Base-by-base conservation (phyloP, 2,329 filamentous ascomycete genomes). In the Arthrobotrys megalospora region DNA sequence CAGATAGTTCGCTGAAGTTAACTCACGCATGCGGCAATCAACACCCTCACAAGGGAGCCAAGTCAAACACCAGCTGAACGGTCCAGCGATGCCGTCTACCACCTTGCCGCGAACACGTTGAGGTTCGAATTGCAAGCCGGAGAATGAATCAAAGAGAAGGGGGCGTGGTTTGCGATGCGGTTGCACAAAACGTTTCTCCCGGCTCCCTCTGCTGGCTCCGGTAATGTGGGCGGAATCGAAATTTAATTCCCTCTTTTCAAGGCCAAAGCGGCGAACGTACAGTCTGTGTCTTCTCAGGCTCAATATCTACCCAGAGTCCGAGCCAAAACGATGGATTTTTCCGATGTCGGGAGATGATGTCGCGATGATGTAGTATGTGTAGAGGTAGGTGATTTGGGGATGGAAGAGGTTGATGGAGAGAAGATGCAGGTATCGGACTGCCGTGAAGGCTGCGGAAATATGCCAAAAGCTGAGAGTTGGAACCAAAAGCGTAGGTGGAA, bases 61-160 rank as follows among this genome's bases (percentile, higher is more conserved):
- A n/a, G 45, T 53, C 63, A 64, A 48, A 67, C 34, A 50, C 47
- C 34, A 55, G 36, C 19, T 19, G 24, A 60, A 43, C 12, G 32
- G 24, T 36, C 34, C 43, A n/a, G 16, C 21, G 47, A 67, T n/a
- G 28, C 24, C 19, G 4, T 41, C 34, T 43, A 66, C 52, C 45
- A 24, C 58, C 41, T 43, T 47, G 65, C 72, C 34, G 36, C 72
- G 58, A 76, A 76, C 72, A 76, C 72, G 72, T 76, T 76, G 72
- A 63, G 72, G 64, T 70, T 45, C 72, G 72, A 48, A 47, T 45
- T 24, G 72, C 43, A 50, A 19, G 38, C 28, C n/a, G 12, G 38
- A 24, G 64, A 64, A 55, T 19, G 12, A 11, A 14, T 36, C 16
- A 48, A 36, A 21, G 36, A 24, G 47, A 19, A 52, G 14, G 32